Evolutionary conservation across 768 basidiomycete species (phyloP).

Genomic region (Asterophora parasitica): DNA sequence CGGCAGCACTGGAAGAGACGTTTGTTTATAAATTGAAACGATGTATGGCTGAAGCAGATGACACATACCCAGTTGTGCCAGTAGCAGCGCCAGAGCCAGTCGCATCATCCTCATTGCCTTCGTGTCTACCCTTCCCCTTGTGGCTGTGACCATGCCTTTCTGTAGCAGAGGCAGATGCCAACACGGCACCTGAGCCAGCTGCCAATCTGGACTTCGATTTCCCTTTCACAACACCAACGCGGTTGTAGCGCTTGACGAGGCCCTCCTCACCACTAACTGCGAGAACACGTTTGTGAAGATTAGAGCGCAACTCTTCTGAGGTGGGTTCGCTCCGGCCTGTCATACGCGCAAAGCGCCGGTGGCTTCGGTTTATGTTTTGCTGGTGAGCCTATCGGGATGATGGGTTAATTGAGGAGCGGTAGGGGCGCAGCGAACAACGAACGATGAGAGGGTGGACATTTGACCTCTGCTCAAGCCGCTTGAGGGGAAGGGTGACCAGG

Average conservation of each 20-base stretch:
- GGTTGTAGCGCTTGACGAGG: constrained; percentile 34
- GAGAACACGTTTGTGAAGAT: constrained; percentile 45
- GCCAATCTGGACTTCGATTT: constrained; percentile 10
- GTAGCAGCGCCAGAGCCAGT: constrained; percentile 14
- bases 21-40: not conserved
- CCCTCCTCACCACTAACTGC: constrained; percentile 30
- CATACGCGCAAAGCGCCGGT: constrained; percentile 66
- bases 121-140: constrained; percentile 2
- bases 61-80: not conserved
- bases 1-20: constrained; percentile 5
- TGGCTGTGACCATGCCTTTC: not conserved
- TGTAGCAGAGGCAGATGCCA: constrained; percentile 13
- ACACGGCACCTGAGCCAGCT: constrained; percentile 16
- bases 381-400: constrained; percentile 52
- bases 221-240: constrained; percentile 21
- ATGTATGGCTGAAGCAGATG: not conserved
- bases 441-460: constrained; percentile 35
- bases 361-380: constrained; percentile 64
- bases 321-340: constrained; percentile 51
- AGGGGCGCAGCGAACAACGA: constrained; percentile 13
- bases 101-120: constrained; percentile 4
- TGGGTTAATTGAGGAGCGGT: not conserved
- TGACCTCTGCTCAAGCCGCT: constrained; percentile 29
- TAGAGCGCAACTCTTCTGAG: constrained; percentile 39
- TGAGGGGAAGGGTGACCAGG: constrained; percentile 40